Conservation (phyloP, 2,329 filamentous ascomycete species). For the Bipolaris bicolor region DNA sequence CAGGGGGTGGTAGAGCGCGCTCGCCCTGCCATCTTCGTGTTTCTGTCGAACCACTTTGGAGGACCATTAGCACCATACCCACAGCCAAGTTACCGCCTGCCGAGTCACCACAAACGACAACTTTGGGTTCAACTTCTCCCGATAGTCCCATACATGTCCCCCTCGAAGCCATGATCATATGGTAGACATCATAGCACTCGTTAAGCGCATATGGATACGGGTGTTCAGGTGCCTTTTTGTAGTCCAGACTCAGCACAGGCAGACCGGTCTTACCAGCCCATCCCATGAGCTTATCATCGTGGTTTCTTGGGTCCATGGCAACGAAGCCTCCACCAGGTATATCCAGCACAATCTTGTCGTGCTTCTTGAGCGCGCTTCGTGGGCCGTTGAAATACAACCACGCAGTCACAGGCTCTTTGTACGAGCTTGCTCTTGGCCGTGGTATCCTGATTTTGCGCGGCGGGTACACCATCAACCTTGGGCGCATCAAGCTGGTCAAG, state of each 20-base stretch:
- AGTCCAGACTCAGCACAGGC: constrained; percentile 91
- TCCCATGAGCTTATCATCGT: constrained; percentile 90
- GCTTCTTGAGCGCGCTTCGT: constrained; percentile 74
- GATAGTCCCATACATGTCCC: constrained; percentile 78
- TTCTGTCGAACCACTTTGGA: constrained; percentile 71
- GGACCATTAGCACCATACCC: constrained; percentile 83
- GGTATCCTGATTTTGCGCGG: constrained; percentile 85
- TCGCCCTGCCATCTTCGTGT: constrained; percentile 63
- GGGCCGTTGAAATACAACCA: constrained; percentile 97
- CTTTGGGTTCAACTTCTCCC: constrained; percentile 67
- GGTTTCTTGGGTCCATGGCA: constrained; percentile 92
- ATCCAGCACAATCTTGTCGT: constrained; percentile 82
- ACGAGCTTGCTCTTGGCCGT: constrained; percentile 77
- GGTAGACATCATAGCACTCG: constrained; percentile 86
- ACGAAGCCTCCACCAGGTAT: constrained; percentile 95
- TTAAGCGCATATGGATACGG: constrained; percentile 86
- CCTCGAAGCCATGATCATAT: constrained; percentile 72
- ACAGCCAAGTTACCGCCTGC: constrained; percentile 83
- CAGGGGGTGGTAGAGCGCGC: constrained; percentile 71
- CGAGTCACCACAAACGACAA: constrained; percentile 79
- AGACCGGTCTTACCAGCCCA: constrained; percentile 90
- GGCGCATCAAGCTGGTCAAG: constrained; percentile 74
- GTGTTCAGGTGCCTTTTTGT: constrained; percentile 83
- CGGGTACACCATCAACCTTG: constrained; percentile 78
- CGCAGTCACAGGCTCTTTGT: constrained; percentile 79